Base-by-base conservation (phyloP, 805 yeast species). In the Torulaspora indica region DNA sequence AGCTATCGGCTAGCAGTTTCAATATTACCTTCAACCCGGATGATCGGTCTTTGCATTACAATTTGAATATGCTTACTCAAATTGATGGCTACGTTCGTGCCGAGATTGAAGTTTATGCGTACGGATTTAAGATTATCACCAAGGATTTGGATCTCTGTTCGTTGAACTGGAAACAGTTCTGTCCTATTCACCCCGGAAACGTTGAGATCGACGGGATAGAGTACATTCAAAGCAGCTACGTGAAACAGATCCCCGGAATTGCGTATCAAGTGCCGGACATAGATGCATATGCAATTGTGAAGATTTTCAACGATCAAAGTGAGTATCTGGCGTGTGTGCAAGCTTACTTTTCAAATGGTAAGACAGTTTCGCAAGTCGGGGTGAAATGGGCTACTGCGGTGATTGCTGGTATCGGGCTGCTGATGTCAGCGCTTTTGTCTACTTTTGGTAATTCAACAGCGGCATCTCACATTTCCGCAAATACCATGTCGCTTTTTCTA, bases 321-420 rank as follows among this genome's bases (percentile, higher is more conserved):
- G 71, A 71, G 25, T 60, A 66, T 45, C 58, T 83, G 44, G 87
- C 89, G 30, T 88, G 96, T 62, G 72, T 88, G 45, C 91, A 85
- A 60, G 80, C 87, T 13, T 75, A 76, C 47, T 80, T 88, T 59
- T 58, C 81, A 15, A 88, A 88, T 60, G 88, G 90, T 29, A 85
- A 81, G 56, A 81, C 95, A 2, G 91, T 88, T 15, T 69, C 85
- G 35, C 95, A 87, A 60, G 72, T 77, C 2, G 85, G 85, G 53
- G 89, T 83, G 46, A 84, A 85, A 66, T 90, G 97, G 97, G 95
- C 87, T 32, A 87, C 96, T 14, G 97, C 97, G 1, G 82, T 83
- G 15, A 72, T 89, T 56, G 88, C 95, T 1, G 96, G 96, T 50
- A 64, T 86, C 24, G 96, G 96, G n/a, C 66, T 90, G 47, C 67